Evolutionary conservation across 495 filamentous ascomycete genomes (phyloP), one percentile per base, ranked within the genome.

Genomic region (Aspergillus saccharolyticus): DNA sequence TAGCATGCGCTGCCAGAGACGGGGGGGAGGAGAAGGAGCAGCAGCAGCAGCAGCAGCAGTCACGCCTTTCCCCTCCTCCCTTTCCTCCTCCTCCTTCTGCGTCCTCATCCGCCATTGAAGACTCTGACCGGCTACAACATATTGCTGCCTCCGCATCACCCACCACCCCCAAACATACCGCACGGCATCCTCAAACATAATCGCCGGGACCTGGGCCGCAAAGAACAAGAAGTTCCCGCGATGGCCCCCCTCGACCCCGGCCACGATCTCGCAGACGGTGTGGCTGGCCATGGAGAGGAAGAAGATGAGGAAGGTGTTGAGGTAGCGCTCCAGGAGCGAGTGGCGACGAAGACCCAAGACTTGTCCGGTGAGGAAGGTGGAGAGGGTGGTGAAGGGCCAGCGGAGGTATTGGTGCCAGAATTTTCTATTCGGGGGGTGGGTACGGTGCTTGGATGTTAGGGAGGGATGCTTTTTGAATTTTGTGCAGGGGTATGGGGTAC

Each of bases 401-500:
- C 67, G 67, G 44, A 70, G 53, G 43, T 65, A 61, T 47, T 70
- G 67, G 47, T 75, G 70, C 72, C 72, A 75, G 62, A 68, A 73
- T 44, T 60, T 68, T 25, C 66, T 69, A 18, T n/a, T n/a, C n/a
- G 17, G 18, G 16, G 22, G 46, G 22, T 46, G 9, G 25, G 4
- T 9, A 28, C 4, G 25, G 25, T n/a, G n/a, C n/a, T n/a, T n/a
- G n/a, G n/a, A n/a, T n/a, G n/a, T n/a, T n/a, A n/a, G n/a, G n/a
- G n/a, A n/a, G n/a, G n/a, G n/a, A n/a, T n/a, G n/a, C n/a, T n/a
- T n/a, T n/a, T n/a, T n/a, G n/a, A n/a, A n/a, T n/a, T n/a, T n/a
- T n/a, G n/a, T n/a, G n/a, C n/a, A n/a, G n/a, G n/a, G n/a, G n/a
- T n/a, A n/a, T n/a, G n/a, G n/a, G n/a, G n/a, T n/a, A n/a, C n/a